Conservation (phyloP, 1,284 basidiomycete species). For the Salmacisia buchloeana region DNA sequence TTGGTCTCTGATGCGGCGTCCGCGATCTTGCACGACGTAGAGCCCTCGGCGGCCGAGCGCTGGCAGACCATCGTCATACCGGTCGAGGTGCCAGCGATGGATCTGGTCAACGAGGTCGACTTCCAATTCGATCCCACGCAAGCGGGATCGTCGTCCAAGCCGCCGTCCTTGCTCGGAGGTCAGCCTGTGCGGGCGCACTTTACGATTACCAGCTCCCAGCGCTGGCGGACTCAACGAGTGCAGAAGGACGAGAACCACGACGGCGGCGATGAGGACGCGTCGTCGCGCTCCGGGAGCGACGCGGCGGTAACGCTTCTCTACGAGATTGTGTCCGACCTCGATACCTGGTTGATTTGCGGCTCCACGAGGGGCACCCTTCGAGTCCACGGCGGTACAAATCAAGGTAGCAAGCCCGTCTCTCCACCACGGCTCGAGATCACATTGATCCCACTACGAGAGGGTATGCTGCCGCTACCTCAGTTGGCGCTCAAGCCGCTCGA, state of each 20-base stretch:
- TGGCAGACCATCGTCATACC: constrained; percentile 33
- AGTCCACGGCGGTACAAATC: background rate
- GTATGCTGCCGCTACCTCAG: constrained; percentile 20
- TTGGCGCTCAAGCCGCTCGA: constrained; percentile 19
- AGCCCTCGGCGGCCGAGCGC: background rate
- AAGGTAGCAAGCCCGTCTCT: background rate
- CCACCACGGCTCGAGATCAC: constrained; percentile 16
- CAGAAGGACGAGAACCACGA: too few species aligned
- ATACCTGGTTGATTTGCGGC: constrained; percentile 40
- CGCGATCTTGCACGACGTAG: background rate
- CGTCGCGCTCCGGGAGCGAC: too few species aligned
- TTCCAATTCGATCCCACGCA: background rate
- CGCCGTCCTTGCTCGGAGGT: constrained; percentile 19
- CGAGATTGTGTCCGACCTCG: constrained; percentile 34
- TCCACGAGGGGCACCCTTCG: constrained; percentile 23
- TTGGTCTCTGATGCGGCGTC: background rate
- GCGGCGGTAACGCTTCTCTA: constrained; percentile 27
- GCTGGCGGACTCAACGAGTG: too few species aligned
- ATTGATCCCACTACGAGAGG: constrained; percentile 30
- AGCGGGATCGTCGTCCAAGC: too few species aligned
- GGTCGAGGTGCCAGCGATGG: constrained; percentile 29
- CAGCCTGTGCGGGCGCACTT: constrained; percentile 20
- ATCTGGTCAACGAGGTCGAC: constrained; percentile 27
- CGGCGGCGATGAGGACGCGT: too few species aligned
- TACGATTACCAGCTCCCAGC: constrained; percentile 16